Evolutionary conservation across 1,139 yeast species (phyloP).

Genomic region (Magnusiomyces suaveolens): DNA sequence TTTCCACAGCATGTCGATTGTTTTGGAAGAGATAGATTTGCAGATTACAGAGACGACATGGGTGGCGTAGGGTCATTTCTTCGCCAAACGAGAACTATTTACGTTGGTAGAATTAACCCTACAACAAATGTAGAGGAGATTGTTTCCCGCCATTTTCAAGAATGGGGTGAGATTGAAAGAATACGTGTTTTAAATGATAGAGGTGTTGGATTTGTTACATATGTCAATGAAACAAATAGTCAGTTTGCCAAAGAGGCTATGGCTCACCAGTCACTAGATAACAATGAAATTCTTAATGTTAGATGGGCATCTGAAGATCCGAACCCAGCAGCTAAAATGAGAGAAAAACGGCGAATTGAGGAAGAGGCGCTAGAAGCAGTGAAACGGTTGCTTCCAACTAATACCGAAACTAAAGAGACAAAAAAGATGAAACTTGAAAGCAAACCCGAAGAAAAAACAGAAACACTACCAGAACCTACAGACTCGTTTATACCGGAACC

Average conservation of each 20-base stretch:
- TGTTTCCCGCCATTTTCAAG: slow-evolving; percentile 48
- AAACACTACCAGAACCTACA: background rate
- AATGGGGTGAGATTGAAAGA: slow-evolving; percentile 71
- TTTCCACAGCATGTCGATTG: slow-evolving; percentile 68
- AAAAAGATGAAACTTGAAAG: slow-evolving; percentile 1
- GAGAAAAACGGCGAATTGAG: slow-evolving; percentile 36
- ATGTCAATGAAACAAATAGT: slow-evolving; percentile 57
- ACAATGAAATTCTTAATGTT: slow-evolving; percentile 56
- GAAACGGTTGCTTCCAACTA: slow-evolving; percentile 28
- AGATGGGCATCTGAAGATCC: slow-evolving; percentile 93
- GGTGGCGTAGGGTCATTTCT: slow-evolving; percentile 86
- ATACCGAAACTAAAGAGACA: slow-evolving; percentile 22
- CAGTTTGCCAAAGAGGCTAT: slow-evolving; percentile 94
- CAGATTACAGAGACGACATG: slow-evolving; percentile 85
- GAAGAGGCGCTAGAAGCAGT: slow-evolving; percentile 36
- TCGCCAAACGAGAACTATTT: slow-evolving; percentile 59
- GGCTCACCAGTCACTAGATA: slow-evolving; percentile 66
- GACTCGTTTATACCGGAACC: background rate
- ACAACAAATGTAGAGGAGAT: slow-evolving; percentile 34
- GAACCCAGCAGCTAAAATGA: slow-evolving; percentile 53
- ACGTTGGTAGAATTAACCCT: slow-evolving; percentile 56
- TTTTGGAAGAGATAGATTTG: slow-evolving; percentile 82
- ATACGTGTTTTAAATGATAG: slow-evolving; percentile 50
- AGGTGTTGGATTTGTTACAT: slow-evolving; percentile 75
- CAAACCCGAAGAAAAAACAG: slow-evolving; percentile 14